A percentile compares a stretch with the other conserved stretches of the same genome.
phyloP scores from a whole-genome alignment of 768 basidiomycete genomes.

The Cystoderma amianthinum region DNA sequence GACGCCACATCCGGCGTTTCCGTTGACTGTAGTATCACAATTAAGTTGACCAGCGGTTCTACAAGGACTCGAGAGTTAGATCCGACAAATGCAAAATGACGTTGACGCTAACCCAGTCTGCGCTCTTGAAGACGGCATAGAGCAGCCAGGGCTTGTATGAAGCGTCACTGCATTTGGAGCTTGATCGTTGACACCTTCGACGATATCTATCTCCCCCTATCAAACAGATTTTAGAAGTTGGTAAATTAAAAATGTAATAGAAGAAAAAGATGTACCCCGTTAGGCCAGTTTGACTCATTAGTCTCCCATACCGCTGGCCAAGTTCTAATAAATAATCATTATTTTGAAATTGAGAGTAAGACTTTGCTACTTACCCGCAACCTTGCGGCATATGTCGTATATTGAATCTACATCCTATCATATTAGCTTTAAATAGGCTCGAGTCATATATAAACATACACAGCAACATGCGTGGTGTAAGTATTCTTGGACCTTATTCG shows the following conservation, averaged over 20 bases:
- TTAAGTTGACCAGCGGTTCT: constrained; percentile 13
- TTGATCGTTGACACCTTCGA: constrained; percentile 35
- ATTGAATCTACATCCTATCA: constrained; percentile 18
- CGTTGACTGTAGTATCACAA: constrained; percentile 14
- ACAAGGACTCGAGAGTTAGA: neutral
- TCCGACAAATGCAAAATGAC: neutral
- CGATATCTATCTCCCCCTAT: constrained; percentile 36
- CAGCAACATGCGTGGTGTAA: constrained; percentile 45
- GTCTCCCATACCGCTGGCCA: constrained; percentile 57
- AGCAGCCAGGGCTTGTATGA: constrained; percentile 31
- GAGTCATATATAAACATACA: constrained; percentile 26
- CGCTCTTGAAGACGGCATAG: constrained; percentile 19
- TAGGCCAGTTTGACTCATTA: constrained; percentile 42
- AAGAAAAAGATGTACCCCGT: constrained; percentile 16
- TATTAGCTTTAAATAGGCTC: neutral
- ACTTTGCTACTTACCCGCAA: constrained; percentile 21
- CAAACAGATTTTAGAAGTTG: constrained; percentile 17
- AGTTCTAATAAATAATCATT: constrained; percentile 15
- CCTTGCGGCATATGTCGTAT: constrained; percentile 30
- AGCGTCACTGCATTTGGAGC: constrained; percentile 26
- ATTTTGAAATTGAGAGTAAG: neutral
- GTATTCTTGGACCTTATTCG: constrained; percentile 43
- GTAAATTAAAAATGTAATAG: constrained; percentile 6
- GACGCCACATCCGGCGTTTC: constrained; percentile 20
- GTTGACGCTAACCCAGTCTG: constrained; percentile 36